These are phyloP conservation scores for Yamadazyma philogaea DNA, from an alignment of 805 yeast species.

Conservation along the genomic window DNA sequence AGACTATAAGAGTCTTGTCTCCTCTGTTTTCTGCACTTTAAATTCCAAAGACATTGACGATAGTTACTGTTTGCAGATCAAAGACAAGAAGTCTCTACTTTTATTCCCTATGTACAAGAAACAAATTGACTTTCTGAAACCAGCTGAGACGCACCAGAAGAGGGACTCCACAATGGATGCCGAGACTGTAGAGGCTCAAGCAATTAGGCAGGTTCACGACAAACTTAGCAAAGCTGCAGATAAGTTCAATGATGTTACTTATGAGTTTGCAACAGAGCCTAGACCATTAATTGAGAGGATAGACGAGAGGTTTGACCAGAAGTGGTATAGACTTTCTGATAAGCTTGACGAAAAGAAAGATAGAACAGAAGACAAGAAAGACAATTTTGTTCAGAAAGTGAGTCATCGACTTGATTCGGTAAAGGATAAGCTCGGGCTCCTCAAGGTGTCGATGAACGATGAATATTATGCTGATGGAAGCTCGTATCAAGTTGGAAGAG, in stretches of 20 bases:
- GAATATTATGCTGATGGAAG: slow-evolving; percentile 7
- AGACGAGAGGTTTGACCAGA: slow-evolving; percentile 20
- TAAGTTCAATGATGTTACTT: slow-evolving; percentile 18
- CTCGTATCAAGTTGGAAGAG: neutral
- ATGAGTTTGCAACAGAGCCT: slow-evolving; percentile 21
- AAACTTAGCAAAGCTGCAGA: slow-evolving; percentile 13
- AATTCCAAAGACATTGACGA: slow-evolving; percentile 16
- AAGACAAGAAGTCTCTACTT: slow-evolving; percentile 25
- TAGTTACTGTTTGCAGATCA: slow-evolving; percentile 41
- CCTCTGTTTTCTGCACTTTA: slow-evolving; percentile 44
- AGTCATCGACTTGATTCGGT: slow-evolving; percentile 2
- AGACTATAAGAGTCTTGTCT: slow-evolving; percentile 31
- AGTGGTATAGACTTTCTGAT: slow-evolving; percentile 14
- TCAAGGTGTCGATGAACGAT: neutral
- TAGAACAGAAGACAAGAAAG: slow-evolving; percentile 12
- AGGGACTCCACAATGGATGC: neutral
- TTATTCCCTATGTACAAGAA: slow-evolving; percentile 21
- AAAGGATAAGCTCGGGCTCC: slow-evolving; percentile 3
- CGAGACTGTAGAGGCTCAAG: slow-evolving; percentile 19
- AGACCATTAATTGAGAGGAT: slow-evolving; percentile 17
- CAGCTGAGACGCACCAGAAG: neutral
- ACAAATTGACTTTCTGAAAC: neutral
- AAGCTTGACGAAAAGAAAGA: slow-evolving; percentile 16
- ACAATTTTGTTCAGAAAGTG: slow-evolving; percentile 7
- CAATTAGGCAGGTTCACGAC: slow-evolving; percentile 21